Conservation (phyloP, 805 yeast species). For the Candida maltosa region DNA sequence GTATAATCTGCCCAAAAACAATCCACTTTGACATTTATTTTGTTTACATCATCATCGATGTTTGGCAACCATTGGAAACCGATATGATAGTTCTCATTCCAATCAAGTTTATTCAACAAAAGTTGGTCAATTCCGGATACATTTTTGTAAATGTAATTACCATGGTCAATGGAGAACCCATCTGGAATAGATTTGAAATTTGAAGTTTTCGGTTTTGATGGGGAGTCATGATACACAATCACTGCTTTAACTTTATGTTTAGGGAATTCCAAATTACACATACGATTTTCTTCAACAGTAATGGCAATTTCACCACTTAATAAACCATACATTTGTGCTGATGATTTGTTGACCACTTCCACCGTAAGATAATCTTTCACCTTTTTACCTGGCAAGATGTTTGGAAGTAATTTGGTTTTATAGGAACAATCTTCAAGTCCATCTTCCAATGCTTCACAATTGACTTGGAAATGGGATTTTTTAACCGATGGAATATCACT, state of each 20-base stretch:
- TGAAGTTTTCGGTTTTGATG: slow-evolving; percentile 6
- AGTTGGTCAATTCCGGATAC: slow-evolving; percentile 62
- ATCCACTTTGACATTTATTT: slow-evolving; percentile 53
- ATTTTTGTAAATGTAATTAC: slow-evolving; percentile 49
- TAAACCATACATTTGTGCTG: slow-evolving; percentile 59
- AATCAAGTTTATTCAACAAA: slow-evolving; percentile 61
- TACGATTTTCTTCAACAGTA: slow-evolving; percentile 57
- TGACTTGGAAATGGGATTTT: slow-evolving; percentile 17
- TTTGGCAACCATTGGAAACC: slow-evolving; percentile 77
- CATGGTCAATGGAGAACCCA: slow-evolving; percentile 43
- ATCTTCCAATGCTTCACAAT: slow-evolving; percentile 35
- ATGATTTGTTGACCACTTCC: slow-evolving; percentile 49
- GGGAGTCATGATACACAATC: slow-evolving; percentile 43
- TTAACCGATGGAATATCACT: slow-evolving; percentile 65
- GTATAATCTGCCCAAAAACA: slow-evolving; percentile 83
- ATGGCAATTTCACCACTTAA: slow-evolving; percentile 60
- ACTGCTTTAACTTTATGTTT: slow-evolving; percentile 49
- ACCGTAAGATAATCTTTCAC: slow-evolving; percentile 46
- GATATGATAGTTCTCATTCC: slow-evolving; percentile 56
- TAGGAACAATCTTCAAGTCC: slow-evolving; percentile 57
- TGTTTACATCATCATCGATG: slow-evolving; percentile 15
- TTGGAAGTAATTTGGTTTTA: slow-evolving; percentile 47
- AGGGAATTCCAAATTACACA: slow-evolving; percentile 56
- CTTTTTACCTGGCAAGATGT: slow-evolving; percentile 22
- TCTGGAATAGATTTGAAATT: slow-evolving; percentile 29